These are phyloP conservation scores for Chlorella sp. DNA, from an alignment of 139 green algal species.

Conservation along the genomic window DNA sequence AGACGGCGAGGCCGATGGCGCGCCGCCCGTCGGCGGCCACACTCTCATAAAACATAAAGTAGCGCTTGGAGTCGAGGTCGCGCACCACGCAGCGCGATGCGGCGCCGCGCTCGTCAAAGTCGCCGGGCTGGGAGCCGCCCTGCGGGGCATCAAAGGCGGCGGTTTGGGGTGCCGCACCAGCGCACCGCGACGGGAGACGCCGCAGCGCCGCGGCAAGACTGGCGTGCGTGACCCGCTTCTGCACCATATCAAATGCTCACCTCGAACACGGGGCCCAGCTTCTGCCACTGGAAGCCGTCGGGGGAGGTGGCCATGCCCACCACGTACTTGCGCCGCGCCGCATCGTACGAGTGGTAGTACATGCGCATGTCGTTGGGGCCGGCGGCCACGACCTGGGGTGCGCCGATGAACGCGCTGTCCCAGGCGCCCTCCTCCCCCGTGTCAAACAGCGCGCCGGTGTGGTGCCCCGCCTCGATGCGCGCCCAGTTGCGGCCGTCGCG, in stretches of 20 bases:
- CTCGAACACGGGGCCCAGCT: conserved; percentile 57
- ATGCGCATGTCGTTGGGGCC: conserved; percentile 84
- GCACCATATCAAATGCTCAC: background rate
- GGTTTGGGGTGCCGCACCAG: too few relatives aligned
- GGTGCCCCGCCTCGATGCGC: conserved; percentile 95
- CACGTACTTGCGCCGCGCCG: conserved; percentile 33
- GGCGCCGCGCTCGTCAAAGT: conserved; percentile 67
- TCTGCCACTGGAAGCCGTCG: conserved; percentile 80
- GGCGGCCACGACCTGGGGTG: conserved; percentile 77
- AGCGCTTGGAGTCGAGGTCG: conserved; percentile 76
- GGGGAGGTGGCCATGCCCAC: conserved; percentile 73
- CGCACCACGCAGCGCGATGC: conserved; percentile 56
- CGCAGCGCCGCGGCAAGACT: too few relatives aligned
- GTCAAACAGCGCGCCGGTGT: conserved; percentile 88
- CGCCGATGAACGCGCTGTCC: conserved; percentile 79
- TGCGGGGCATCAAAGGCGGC: background rate
- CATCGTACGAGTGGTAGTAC: conserved; percentile 87
- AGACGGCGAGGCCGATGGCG: conserved; percentile 81
- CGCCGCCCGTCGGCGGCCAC: conserved; percentile 66
- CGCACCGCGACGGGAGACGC: too few relatives aligned
- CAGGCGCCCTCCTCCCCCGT: conserved; percentile 80
- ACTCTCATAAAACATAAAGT: conserved; percentile 92
- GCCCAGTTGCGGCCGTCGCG: conserved; percentile 96
- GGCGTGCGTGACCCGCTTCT: too few relatives aligned
- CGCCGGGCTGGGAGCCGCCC: conserved; percentile 22